Base-by-base conservation (phyloP, 164 flowering plant species). In the Magnolia kwangsiensis region DNA sequence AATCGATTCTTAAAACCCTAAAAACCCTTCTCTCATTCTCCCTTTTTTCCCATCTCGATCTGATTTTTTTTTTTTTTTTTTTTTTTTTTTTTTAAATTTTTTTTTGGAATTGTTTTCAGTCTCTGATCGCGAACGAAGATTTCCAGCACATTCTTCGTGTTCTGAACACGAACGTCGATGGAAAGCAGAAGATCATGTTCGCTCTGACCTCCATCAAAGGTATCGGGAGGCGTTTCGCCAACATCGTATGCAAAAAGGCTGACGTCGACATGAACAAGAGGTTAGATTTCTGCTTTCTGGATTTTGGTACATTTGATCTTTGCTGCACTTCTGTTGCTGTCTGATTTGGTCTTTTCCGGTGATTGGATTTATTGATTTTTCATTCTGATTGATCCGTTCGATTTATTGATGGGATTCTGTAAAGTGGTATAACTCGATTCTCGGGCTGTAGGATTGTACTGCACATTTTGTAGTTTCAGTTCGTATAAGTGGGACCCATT, bases 181-280 rank as follows among this genome's bases (percentile, higher is more conserved):
- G 89, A n/a, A 87, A 85, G 67, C 88, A 87, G 81, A 87, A 87
- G 83, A 87, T 87, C 55, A 85, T 87, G 89, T 87, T 85, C 68
- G 89, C 89, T 70, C 80, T 87, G 31, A 87, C 89, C 64, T 87
- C 89, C 67, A 85, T 87, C 63, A 87, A 87, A 64, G 89, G 89
- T 85, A 85, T 87, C 67, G 89, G 89, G 9, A 76, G 89, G 59
- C 84, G 89, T 19, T 84, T 85, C 50, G 88, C 89, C 75, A 87
- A 85, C 78, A 80, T 87, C 65, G 87, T 84, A 75, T 87, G 89
- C 87, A 87, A 87, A 82, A 87, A 87, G 67, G 89, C 88, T 23
- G 89, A 87, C 73, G 84, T 87, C 65, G 89, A 86, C 82, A 86
- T 86, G 89, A 87, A 84, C 86, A 87, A 87, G 78, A 85, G 89